Evolutionary conservation across 768 basidiomycete genomes (phyloP), one percentile per base, ranked within the genome.

Genomic region (Tulasnella calospora): DNA sequence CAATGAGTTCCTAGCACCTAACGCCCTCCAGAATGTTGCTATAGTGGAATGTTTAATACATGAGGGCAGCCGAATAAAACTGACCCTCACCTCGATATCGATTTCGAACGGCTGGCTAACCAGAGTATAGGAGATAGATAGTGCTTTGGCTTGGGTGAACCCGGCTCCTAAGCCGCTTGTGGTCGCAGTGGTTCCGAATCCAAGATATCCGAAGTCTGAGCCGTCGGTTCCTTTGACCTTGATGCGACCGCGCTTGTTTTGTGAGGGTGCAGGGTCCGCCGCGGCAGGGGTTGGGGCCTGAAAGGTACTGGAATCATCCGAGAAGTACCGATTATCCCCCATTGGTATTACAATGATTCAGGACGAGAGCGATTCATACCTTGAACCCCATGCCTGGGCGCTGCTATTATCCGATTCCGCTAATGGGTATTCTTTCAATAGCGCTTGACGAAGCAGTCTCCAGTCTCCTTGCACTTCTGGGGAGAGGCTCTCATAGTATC

Each of bases 391-490:
- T 3, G 47, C 21, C 21, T 51, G 47, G 47, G 21, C 47, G 19
- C 19, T 23, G 47, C 21, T 33, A 67, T 21, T 13, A n/a, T 67
- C 61, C 17, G n/a, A 7, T 30, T 67, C 61, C 61, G 30, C 30
- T 13, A 12, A 3, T 33, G 61, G 61, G 61, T 67, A 67, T 67
- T 67, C 27, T 27, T 67, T 67, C 33, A 67, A 17, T 33, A 67
- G 33, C 4, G 61, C 61, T 33, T 67, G 61, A 17, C 61, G 61
- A 13, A 72, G 71, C 12, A 38, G 71, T 72, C 44, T 36, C 71
- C 71, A 72, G 36, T 72, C 71, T 72, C 38, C 44, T 72, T 72
- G 71, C 17, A 72, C 71, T 3, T 72, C 36, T 17, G 36, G 38
- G 17, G 36, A n/a, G 27, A 35, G 71, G 71, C 2, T 40, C 21